These are phyloP conservation scores for Uncinocarpus reesii DNA, from an alignment of 2,329 filamentous ascomycete genomes.

Conservation along the genomic window DNA sequence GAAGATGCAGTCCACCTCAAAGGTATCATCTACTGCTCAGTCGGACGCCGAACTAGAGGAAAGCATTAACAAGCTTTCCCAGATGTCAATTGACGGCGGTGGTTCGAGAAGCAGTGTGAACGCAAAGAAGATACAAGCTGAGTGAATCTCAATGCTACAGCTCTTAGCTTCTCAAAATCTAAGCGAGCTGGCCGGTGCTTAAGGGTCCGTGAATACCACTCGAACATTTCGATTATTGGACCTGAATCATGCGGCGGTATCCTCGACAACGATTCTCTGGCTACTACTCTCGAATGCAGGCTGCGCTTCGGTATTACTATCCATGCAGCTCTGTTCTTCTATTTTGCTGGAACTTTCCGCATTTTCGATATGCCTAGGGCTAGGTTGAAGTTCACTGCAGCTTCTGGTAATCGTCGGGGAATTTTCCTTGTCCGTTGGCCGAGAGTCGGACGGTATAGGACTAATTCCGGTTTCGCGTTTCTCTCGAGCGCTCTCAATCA, in stretches of 20 bases:
- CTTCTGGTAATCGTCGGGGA: not conserved
- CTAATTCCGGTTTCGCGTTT: constrained; percentile 25
- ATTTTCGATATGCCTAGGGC: not conserved
- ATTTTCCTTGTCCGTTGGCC: constrained; percentile 8
- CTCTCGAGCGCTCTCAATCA: constrained; percentile 67
- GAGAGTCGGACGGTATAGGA: constrained; percentile 22
- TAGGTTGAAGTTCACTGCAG: not conserved
- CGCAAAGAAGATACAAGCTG: not conserved
- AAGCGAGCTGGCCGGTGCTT: not conserved
- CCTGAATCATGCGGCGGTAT: not conserved
- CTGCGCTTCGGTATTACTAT: constrained; percentile 29
- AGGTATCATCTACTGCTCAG: constrained; percentile 10
- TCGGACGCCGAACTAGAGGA: constrained; percentile 29
- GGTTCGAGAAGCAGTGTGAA: not conserved
- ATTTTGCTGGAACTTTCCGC: not conserved
- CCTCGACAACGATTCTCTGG: constrained; percentile 2
- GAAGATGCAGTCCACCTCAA: constrained; percentile 3
- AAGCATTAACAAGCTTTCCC: constrained; percentile 32
- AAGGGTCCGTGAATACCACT: not conserved
- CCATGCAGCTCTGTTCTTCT: not conserved
- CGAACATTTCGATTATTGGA: not conserved
- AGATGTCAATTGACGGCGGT: constrained; percentile 33
- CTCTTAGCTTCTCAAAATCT: not conserved
- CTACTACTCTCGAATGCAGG: constrained; percentile 20
- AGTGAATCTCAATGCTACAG: constrained; percentile 1